phyloP scores from a whole-genome alignment of 306 rosid species.

The Vigna angularis region DNA sequence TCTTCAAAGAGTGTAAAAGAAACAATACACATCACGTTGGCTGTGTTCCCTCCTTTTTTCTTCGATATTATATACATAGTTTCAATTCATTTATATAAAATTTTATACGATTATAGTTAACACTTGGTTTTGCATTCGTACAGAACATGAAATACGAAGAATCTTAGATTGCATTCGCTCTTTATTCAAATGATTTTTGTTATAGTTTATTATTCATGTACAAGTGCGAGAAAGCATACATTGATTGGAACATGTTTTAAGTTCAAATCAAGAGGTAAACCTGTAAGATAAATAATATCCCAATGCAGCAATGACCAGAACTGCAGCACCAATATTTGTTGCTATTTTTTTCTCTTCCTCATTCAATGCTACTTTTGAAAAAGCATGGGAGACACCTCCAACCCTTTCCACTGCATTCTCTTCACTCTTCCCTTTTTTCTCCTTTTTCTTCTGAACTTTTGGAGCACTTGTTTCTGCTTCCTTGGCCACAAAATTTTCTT shows the following conservation, averaged over 20 bases:
- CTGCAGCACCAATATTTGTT: slow-evolving; percentile 59
- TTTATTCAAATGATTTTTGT: slow-evolving; percentile 5
- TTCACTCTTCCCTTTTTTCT: slow-evolving; percentile 5
- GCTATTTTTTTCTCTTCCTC: slow-evolving; percentile 51
- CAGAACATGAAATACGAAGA: neutral
- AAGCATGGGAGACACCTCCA: slow-evolving; percentile 40
- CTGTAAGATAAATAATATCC: slow-evolving; percentile 56
- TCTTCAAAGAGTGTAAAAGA: too few relatives aligned
- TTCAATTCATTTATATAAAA: too few relatives aligned
- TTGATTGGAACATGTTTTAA: slow-evolving; percentile 17
- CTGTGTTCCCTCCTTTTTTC: too few relatives aligned
- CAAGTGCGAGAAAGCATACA: neutral
- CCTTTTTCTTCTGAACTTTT: slow-evolving; percentile 23
- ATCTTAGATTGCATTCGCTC: too few relatives aligned
- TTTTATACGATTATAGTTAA: too few relatives aligned
- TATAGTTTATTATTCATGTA: slow-evolving; percentile 4
- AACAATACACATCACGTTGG: too few relatives aligned
- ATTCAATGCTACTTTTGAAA: slow-evolving; percentile 43
- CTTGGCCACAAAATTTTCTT: slow-evolving; percentile 25
- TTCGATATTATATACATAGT: neutral
- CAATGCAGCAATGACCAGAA: slow-evolving; percentile 58
- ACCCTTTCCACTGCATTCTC: slow-evolving; percentile 15
- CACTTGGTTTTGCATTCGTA: too few relatives aligned
- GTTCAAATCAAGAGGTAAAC: slow-evolving; percentile 43
- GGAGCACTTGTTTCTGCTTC: slow-evolving; percentile 24